phyloP scores from a whole-genome alignment of 208 protist genomes.

The Trypanosoma cruzi region DNA sequence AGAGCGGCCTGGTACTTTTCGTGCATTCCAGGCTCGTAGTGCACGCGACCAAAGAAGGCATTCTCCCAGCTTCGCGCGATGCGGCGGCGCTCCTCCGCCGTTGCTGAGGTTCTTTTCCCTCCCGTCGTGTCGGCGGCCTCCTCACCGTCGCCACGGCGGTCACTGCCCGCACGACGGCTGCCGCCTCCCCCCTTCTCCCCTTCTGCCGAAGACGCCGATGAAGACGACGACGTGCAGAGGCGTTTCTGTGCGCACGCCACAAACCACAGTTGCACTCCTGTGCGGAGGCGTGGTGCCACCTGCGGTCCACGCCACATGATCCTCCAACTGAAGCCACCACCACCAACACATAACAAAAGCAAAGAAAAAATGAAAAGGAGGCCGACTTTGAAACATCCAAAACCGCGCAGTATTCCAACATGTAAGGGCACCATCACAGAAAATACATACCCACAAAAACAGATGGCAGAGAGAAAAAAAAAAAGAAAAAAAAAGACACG shows the following conservation, averaged over 20 bases:
- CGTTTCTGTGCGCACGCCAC: neutral
- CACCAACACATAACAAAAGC: neutral
- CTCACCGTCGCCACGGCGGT: neutral
- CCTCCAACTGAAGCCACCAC: neutral
- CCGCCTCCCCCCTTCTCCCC: neutral
- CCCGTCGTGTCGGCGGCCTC: neutral
- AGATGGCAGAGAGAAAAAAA: no score
- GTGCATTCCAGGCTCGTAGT: slow-evolving; percentile 87
- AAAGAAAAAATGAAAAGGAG: neutral
- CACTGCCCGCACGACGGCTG: neutral
- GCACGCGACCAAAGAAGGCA: slow-evolving; percentile 82
- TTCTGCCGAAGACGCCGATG: no score
- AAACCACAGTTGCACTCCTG: neutral
- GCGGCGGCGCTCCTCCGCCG: slow-evolving; percentile 60
- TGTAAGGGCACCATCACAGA: no score
- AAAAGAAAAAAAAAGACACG: no score
- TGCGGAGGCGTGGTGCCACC: neutral
- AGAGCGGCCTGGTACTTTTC: slow-evolving; percentile 57
- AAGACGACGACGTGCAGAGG: slow-evolving; percentile 7
- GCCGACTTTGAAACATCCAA: neutral
- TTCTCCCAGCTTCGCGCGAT: slow-evolving; percentile 79
- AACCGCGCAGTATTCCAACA: no score
- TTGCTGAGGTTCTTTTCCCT: slow-evolving; percentile 23
- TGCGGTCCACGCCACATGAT: slow-evolving; percentile 2
- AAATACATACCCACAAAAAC: no score